Evolutionary conservation across 2,329 filamentous ascomycete genomes (phyloP).

Genomic region (Myriangium duriaei): DNA sequence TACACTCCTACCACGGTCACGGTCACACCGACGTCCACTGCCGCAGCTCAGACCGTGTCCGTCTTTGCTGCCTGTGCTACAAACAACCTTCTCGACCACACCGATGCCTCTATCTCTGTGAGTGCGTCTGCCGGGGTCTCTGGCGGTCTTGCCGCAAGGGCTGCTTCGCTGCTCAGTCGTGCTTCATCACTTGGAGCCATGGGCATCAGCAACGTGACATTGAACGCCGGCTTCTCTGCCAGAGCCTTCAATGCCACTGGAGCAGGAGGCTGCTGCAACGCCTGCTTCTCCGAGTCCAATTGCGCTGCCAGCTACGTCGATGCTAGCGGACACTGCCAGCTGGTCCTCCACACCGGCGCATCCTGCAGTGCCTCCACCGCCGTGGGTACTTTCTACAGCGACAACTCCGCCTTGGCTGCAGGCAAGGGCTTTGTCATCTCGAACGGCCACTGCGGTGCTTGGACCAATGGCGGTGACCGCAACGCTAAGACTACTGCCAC

Average conservation of each 20-base stretch:
- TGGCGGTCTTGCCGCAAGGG: background rate
- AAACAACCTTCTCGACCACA: constrained; percentile 4
- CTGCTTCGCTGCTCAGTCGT: too few species aligned
- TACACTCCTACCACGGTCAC: constrained; percentile 1
- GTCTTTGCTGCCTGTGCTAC: constrained; percentile 3
- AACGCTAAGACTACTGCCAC: background rate
- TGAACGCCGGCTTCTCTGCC: background rate
- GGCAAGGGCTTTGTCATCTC: constrained; percentile 3
- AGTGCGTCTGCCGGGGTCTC: too few species aligned
- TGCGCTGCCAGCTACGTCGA: background rate
- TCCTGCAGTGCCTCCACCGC: constrained; percentile 1
- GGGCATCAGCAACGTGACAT: background rate
- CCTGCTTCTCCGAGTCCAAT: background rate
- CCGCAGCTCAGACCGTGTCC: background rate
- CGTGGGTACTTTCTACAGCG: background rate
- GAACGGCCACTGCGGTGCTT: constrained; percentile 7
- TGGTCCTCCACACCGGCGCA: background rate
- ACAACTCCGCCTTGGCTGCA: background rate
- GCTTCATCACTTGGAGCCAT: background rate
- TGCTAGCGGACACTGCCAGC: background rate
- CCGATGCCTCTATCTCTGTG: background rate
- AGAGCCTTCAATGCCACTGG: background rate
- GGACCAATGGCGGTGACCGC: background rate
- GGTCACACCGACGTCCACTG: constrained; percentile 4
- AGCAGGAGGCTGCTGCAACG: background rate